Evolutionary conservation across 106 monocot genomes (phyloP), one percentile per base, ranked within the genome.

Genomic region (Allium fistulosum): DNA sequence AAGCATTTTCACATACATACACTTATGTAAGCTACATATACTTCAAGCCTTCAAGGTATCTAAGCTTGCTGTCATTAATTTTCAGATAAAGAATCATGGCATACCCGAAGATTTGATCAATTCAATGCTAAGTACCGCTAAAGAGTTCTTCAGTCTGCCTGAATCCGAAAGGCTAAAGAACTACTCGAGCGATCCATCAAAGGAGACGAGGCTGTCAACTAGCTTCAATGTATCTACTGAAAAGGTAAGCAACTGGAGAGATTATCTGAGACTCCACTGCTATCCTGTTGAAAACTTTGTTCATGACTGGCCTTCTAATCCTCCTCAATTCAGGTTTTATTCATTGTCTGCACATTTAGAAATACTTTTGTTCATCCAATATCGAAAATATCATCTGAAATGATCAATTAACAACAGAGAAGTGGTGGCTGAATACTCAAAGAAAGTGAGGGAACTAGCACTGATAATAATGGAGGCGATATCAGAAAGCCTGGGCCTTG

Each of bases 191-290:
- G 84, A 94, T 64, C 90, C 84, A 6, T 50, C 76, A 15, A 87
- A 78, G 80, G 82, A 77, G 57, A 82, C 74, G 51, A 70, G 94
- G 58, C 78, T 94, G 2, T 94, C 94, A 15, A 94, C 94, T 4
- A 94, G 94, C 86, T 94, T 94, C 74, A 94, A 94, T 61, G 78
- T 94, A 11, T 57, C 59, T 45, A 90, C 80, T 26, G 94, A 94
- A 84, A 80, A 72, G 7, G 82, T 90, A 4, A 73, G 70, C 48
- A 87, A 82, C 53, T 94, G 94, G 94, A 75, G 94, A 17, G 94
- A 94, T 51, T 94, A 76, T 52, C 80, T 94, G 50, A 68, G 94
- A 51, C 82, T 94, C 63, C 86, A 94, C 59, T 94, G 93, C 77
- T 80, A 89, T 49, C 93, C 93, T 15, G 78, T 84, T 0, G 84